Evolutionary conservation across 2,329 filamentous ascomycete species (phyloP).

Genomic region (Ophiocordyceps camponoti-saundersi): DNA sequence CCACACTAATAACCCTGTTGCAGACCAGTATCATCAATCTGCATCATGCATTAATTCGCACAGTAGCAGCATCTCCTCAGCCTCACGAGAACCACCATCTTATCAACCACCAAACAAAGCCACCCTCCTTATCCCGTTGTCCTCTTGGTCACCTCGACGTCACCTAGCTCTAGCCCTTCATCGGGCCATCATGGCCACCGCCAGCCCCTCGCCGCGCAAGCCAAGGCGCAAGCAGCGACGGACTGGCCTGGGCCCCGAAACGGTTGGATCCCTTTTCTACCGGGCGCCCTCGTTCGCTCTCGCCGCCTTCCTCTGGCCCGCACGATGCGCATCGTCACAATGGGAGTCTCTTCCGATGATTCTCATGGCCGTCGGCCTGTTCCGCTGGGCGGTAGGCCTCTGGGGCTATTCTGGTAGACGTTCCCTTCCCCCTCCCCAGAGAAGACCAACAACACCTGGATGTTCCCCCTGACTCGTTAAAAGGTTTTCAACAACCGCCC

Average conservation of each 20-base stretch:
- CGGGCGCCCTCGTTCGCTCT: constrained; percentile 68
- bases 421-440: neutral
- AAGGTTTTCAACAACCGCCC: constrained; percentile 60
- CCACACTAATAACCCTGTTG: neutral
- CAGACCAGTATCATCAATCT: neutral
- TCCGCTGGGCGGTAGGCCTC: constrained; percentile 79
- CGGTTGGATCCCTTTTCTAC: constrained; percentile 17
- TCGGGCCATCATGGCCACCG: constrained; percentile 24
- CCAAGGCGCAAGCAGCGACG: constrained; percentile 31
- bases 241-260: constrained; percentile 14
- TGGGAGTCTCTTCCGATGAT: constrained; percentile 83
- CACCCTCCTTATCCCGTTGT: neutral
- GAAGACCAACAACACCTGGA: neutral
- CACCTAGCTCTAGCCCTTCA: neutral
- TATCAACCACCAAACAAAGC: too few species aligned
- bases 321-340: constrained; percentile 68
- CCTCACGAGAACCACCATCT: too few species aligned
- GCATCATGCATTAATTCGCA: too few species aligned
- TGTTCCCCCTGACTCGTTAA: neutral
- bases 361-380: constrained; percentile 78
- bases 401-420: constrained; percentile 81
- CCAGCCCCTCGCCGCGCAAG: constrained; percentile 38
- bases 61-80: too few species aligned
- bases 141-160: neutral
- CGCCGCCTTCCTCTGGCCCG: constrained; percentile 87